Percentiles rank a stretch among this genome's conserved stretches.
Conservation (phyloP, 1,284 basidiomycete species). For the Cutaneotrichosporon sp. region DNA sequence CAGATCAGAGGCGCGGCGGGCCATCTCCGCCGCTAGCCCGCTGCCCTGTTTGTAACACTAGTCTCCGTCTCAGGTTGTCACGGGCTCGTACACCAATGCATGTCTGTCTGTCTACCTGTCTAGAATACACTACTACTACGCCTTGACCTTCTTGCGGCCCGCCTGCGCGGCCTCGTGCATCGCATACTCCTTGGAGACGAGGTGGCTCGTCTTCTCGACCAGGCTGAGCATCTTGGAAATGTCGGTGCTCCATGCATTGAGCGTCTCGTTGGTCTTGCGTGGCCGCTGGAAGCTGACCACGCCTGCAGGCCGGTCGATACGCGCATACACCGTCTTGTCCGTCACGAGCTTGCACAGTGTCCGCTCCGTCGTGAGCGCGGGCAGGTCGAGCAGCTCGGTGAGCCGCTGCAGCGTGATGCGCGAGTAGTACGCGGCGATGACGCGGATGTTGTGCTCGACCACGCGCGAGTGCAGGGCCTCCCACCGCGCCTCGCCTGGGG, state of each 20-base stretch:
- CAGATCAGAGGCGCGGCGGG: slow-evolving; percentile 24
- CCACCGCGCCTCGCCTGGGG: slow-evolving; percentile 74
- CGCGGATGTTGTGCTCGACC: slow-evolving; percentile 97
- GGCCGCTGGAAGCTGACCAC: slow-evolving; percentile 82
- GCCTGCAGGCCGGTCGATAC: slow-evolving; percentile 88
- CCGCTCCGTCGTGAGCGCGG: slow-evolving; percentile 77
- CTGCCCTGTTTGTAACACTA: slow-evolving; percentile 4
- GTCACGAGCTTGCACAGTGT: slow-evolving; percentile 86
- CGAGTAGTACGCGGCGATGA: slow-evolving; percentile 91
- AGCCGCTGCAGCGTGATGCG: slow-evolving; percentile 84
- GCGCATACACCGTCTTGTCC: slow-evolving; percentile 87
- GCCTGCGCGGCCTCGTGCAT: slow-evolving; percentile 50
- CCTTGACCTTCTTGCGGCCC: slow-evolving; percentile 40
- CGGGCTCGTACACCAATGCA: slow-evolving; percentile 9
- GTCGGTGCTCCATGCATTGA: slow-evolving; percentile 97
- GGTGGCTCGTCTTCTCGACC: slow-evolving; percentile 58
- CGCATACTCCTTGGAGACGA: slow-evolving; percentile 57
- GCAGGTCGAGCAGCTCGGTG: slow-evolving; percentile 83
- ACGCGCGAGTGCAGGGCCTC: slow-evolving; percentile 94
- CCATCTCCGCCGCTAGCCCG: slow-evolving; percentile 15
- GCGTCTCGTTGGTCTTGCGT: slow-evolving; percentile 76
- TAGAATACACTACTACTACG: slow-evolving; percentile 20
- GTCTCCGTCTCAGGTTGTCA: background rate
- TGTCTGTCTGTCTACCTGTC: slow-evolving; percentile 9
- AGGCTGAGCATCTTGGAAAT: slow-evolving; percentile 74